These are phyloP conservation scores for Schizochytrium sp. DNA, from an alignment of 108 stramenopile genomes.

Conservation along the genomic window DNA sequence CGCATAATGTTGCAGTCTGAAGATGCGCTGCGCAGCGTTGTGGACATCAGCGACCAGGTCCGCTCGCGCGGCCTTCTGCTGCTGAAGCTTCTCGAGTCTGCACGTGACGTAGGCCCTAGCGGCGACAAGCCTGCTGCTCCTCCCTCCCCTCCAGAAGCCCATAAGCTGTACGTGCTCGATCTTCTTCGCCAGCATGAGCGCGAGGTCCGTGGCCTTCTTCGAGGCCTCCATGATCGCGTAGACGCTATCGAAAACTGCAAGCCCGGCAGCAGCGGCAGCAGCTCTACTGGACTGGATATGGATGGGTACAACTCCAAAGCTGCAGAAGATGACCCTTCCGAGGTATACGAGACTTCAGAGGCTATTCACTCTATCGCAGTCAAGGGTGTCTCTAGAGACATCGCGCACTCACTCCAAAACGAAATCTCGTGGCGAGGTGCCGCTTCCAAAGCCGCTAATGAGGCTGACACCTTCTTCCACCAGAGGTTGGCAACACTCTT, in stretches of 20 bases:
- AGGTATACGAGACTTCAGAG: slow-evolving; percentile 26
- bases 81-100: slow-evolving; percentile 20
- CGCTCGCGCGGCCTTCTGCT: slow-evolving; percentile 11
- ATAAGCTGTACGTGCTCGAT: background rate
- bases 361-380: slow-evolving; percentile 17
- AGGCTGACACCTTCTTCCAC: slow-evolving; percentile 33
- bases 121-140: background rate
- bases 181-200: background rate
- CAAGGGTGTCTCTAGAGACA: slow-evolving; percentile 24
- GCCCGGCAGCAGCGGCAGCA: background rate
- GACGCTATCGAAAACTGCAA: slow-evolving; percentile 1
- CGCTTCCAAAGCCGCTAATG: background rate
- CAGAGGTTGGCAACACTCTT: background rate
- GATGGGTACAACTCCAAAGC: too few relatives aligned
- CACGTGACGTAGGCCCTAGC: background rate
- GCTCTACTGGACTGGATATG: too few relatives aligned
- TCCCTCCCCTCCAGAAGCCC: background rate
- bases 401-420: slow-evolving; percentile 52
- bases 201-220: background rate
- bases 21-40: slow-evolving; percentile 22
- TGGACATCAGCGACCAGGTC: background rate
- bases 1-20: background rate
- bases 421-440: slow-evolving; percentile 27
- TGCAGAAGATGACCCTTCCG: too few relatives aligned
- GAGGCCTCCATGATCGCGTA: slow-evolving; percentile 5